Base-by-base conservation (phyloP, 73 alveolate genomes). In the Paramecium caudatum region DNA sequence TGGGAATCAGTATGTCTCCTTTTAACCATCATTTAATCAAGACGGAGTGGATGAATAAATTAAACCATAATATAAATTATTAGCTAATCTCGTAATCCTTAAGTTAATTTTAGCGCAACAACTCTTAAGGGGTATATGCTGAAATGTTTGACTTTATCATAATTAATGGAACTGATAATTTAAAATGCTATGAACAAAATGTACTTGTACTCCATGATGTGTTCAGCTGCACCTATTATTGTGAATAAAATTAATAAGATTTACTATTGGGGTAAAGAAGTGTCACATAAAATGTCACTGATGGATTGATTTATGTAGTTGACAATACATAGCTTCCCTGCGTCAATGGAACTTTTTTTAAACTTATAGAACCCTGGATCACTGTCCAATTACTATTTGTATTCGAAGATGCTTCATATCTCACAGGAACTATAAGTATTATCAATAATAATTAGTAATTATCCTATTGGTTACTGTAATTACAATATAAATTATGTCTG, bases 271-370 rank as follows among this genome's bases (percentile, higher is more conserved):
- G 80, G 30, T 21, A 21, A 55, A 55, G 25, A 1, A 55, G 23
- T 23, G 80, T 55, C 30, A 9, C 15, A 21, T 23, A 55, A 55
- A 23, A 55, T 5, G 30, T 55, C 12, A 19, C 41, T 3, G 17
- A 55, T 19, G 9, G 30, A 10, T 2, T 17, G 10, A 32, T 9
- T 10, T 68, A n/a, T 33, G 34, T 68, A 68, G 8, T 68, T n/a
- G 84, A 68, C 34, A 68, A 68, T 33, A 68, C 84, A 68, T 68
- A 68, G 15, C 15, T 68, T 6, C 84, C 84, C 2, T 68, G 84
- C 5, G 84, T 34, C 8, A 32, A 68, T 68, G 84, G 84, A 3
- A 68, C 84, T 3, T 68, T 34, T 68, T 68, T 68, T 68, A 34
- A 68, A 68, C 15, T 68, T 32, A 34, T 68, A 32, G 61, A 25